phyloP scores from a whole-genome alignment of 1,284 basidiomycete genomes.

The Tilletia horrida region DNA sequence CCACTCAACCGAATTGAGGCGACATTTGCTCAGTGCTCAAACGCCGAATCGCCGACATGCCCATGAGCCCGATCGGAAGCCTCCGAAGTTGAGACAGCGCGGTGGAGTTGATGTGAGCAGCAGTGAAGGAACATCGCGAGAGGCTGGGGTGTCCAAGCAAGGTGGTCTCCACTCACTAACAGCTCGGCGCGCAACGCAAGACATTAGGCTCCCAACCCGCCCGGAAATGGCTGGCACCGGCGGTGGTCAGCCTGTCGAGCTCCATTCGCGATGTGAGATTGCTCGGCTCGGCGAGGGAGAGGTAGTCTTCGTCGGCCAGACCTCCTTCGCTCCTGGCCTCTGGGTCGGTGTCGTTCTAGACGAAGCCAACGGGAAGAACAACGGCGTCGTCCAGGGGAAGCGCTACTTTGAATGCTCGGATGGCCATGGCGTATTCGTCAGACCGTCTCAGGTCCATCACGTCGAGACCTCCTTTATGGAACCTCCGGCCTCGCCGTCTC shows the following conservation, averaged over 20 bases:
- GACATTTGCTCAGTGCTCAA: no score
- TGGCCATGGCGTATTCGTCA: slow-evolving; percentile 82
- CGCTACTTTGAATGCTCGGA: slow-evolving; percentile 78
- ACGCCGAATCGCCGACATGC: no score
- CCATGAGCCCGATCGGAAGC: no score
- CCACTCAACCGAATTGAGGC: no score
- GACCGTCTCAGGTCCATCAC: slow-evolving; percentile 77
- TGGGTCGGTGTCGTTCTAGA: slow-evolving; percentile 92
- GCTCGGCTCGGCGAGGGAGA: slow-evolving; percentile 67
- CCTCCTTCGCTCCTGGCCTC: slow-evolving; percentile 79
- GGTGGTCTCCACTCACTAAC: no score
- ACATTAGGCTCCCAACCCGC: no score
- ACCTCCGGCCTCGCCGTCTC: background rate
- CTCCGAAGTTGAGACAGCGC: no score
- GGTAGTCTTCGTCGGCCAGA: slow-evolving; percentile 78
- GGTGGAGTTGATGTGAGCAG: no score
- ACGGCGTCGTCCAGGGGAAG: slow-evolving; percentile 79
- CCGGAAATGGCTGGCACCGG: background rate
- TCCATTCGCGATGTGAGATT: slow-evolving; percentile 23
- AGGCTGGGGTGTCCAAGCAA: no score
- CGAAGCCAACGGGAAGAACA: slow-evolving; percentile 79
- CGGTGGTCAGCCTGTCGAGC: background rate
- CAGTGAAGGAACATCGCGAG: no score
- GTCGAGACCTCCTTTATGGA: background rate
- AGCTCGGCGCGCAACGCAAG: background rate